Base-by-base conservation (phyloP, 164 flowering plant species). In the Umbellularia californica region DNA sequence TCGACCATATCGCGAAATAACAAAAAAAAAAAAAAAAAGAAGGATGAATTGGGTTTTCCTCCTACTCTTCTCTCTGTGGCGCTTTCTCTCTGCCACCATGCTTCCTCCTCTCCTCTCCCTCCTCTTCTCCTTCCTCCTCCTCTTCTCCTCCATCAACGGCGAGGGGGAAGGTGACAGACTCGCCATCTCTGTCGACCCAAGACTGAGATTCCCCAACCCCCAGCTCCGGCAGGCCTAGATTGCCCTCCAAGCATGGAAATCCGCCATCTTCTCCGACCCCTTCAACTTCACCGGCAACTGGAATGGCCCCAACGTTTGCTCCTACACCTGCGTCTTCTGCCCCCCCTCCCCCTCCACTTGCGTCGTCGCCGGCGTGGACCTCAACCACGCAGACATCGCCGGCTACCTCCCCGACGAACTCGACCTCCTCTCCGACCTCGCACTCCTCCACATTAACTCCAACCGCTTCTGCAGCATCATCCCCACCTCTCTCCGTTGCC, bases 351-450 rank as follows among this genome's bases (percentile, higher is more conserved):
- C 82, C 11, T 70, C 75, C 3, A 1, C 76, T 50, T 47, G 68
- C 2, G 89, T 85, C 2, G 94, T 92, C 3, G 94, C 97, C 47
- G 91, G 90, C 17, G 81, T 92, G 63, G 97, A 92, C 75, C 86
- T 92, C 72, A 92, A 92, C 82, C 94, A 90, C 65, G 92, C 80
- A 0, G 92, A 91, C 75, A 87, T 93, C 65, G 97, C 97, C 12
- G 96, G 92, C 2, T 89, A 84, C 71, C 87, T 93, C n/a, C 96
- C 96, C 0, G 60, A 71, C 0, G 89, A 91, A 81, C 89, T 93
- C 3, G 96, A 96, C 27, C 79, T 79, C 24, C 87, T 93, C 62
- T 69, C 90, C 2, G 91, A 93, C 72, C 89, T 93, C 20, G 90
- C 98, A 1, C 84, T 93, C 55, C 83, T 93, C 81, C 98, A 93